Evolutionary conservation across 2,329 filamentous ascomycete species (phyloP), one percentile per base, ranked within the genome.

Genomic region (Ceratocystis cubensis): DNA sequence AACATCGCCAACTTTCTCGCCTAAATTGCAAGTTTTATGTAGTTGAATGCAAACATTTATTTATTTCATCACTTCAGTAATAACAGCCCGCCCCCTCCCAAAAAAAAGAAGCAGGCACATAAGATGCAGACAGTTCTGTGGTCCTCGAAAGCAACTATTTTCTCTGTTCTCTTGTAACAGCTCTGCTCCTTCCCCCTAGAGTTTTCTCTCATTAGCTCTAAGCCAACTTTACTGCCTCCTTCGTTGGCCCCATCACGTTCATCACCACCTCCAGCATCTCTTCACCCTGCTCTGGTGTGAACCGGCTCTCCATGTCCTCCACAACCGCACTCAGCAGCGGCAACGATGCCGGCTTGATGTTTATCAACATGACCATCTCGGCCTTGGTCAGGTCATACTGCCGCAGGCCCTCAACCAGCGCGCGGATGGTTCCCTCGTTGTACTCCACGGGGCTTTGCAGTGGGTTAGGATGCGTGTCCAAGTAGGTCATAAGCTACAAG

Each of bases 311-410:
- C 77, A 87, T 82, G 70, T 88, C 84, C 74, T 89, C 85, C 44
- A 89, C 77, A 63, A 87, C 78, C 17, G 82, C 82, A 71, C 85
- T 85, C 70, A 89, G 77, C 59, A 81, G 79, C 3, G 81, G 80
- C 37, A 80, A 76, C 33, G 78, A 82, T 25, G 78, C 78, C 0
- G 86, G 86, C 10, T 86, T 80, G 56, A 87, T 75, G 72, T 89
- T 88, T 70, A 88, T 73, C 61, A 88, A 81, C 82, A 87, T 87
- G 72, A 88, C 76, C 65, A 86, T 75, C 74, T 88, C 86, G 65
- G 84, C 84, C 76, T 88, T 88, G 75, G 83, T 82, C 66, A 88
- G 78, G 59, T 83, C 79, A 73, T 81, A 87, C 0, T 77, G 77
- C 10, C 79, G 78, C 63, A 88, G 76, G 28, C 76, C 78, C 71